These are phyloP conservation scores for Trichoderma breve DNA, from an alignment of 2,329 filamentous ascomycete genomes.

Conservation along the genomic window DNA sequence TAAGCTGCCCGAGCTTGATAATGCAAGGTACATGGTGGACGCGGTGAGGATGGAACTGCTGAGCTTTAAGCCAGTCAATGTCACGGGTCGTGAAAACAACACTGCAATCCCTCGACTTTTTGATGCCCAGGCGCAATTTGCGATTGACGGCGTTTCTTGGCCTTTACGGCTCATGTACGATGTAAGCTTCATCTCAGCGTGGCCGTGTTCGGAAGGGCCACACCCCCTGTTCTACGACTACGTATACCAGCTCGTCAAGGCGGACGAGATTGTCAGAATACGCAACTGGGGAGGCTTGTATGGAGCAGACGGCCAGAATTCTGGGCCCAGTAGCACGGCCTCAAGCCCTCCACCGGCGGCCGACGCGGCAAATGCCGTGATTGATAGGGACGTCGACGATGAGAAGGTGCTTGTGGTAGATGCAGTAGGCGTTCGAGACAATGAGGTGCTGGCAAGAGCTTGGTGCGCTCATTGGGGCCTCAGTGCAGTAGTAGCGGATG, in stretches of 20 bases:
- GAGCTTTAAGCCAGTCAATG: slow-evolving; percentile 50
- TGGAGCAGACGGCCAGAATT: slow-evolving; percentile 26
- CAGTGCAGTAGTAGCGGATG: slow-evolving; percentile 67
- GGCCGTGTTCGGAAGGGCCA: slow-evolving; percentile 61
- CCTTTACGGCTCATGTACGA: slow-evolving; percentile 62
- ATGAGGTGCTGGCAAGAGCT: slow-evolving; percentile 72
- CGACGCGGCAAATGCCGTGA: slow-evolving; percentile 19
- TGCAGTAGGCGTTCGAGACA: slow-evolving; percentile 70
- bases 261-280: slow-evolving; percentile 64
- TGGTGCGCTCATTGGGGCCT: slow-evolving; percentile 77
- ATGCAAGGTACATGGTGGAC: slow-evolving; percentile 58
- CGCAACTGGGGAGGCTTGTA: slow-evolving; percentile 61
- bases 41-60: slow-evolving; percentile 69
- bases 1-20: slow-evolving; percentile 56
- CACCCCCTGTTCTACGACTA: slow-evolving; percentile 75
- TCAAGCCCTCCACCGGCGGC: slow-evolving; percentile 33
- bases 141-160: slow-evolving; percentile 62
- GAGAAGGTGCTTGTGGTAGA: slow-evolving; percentile 70
- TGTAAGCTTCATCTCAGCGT: slow-evolving; percentile 64
- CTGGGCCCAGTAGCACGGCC: slow-evolving; percentile 31
- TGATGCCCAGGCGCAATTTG: slow-evolving; percentile 62
- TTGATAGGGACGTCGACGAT: slow-evolving; percentile 45
- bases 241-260: slow-evolving; percentile 55
- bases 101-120: slow-evolving; percentile 47
- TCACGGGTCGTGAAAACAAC: slow-evolving; percentile 25